Conservation (phyloP, 306 rosid genomes). For the Quercus bicolor region DNA sequence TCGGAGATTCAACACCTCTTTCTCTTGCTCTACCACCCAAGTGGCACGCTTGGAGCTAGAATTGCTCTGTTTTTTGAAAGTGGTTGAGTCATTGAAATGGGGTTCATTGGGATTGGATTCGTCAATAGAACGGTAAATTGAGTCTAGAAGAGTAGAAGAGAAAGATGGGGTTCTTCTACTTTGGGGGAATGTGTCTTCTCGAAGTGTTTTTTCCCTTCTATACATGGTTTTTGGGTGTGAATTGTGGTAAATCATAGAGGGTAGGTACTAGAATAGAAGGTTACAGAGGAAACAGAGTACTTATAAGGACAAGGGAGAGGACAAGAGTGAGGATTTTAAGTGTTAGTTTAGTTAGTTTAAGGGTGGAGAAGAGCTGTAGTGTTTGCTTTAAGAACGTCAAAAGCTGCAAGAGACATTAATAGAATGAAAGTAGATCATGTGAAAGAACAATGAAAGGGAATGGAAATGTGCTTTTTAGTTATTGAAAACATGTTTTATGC, state of each 20-base stretch:
- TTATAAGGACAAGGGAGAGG: constrained; percentile 12
- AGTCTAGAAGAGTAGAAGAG: constrained; percentile 59
- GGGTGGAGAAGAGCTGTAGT: constrained; percentile 44
- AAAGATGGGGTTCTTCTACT: constrained; percentile 69
- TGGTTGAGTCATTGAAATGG: constrained; percentile 12
- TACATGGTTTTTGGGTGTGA: constrained; percentile 25
- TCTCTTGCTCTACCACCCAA: constrained; percentile 1
- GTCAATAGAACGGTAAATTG: constrained; percentile 59
- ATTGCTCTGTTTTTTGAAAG: constrained; percentile 25
- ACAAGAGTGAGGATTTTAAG: neutral
- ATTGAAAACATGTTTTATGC: constrained; percentile 30
- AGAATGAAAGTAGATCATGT: constrained; percentile 42
- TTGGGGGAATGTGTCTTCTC: constrained; percentile 34
- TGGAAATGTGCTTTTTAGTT: neutral
- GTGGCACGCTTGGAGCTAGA: neutral
- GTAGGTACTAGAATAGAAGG: neutral
- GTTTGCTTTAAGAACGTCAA: constrained; percentile 50
- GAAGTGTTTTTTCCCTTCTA: constrained; percentile 22
- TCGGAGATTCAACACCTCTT: constrained; percentile 35
- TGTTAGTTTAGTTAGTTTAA: constrained; percentile 15
- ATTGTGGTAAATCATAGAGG: no score
- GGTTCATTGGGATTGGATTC: constrained; percentile 36
- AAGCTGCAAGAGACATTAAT: constrained; percentile 40
- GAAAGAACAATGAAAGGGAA: constrained; percentile 28
- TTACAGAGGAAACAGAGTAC: neutral